phyloP scores from a whole-genome alignment of 2,329 filamentous ascomycete species.

The Calonectria montana region DNA sequence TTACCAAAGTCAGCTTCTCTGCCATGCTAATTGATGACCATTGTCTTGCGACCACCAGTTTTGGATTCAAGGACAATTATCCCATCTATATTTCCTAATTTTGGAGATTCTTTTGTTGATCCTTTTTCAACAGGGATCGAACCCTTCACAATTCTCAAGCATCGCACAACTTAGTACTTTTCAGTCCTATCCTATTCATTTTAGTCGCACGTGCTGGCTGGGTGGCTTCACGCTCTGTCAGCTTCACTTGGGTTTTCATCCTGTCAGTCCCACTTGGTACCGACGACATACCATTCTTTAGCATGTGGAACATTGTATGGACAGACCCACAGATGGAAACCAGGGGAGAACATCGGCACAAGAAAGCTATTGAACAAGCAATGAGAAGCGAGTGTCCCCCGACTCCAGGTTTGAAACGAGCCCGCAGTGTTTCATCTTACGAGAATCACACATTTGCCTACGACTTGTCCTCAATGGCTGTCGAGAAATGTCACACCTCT shows the following conservation, averaged over 20 bases:
- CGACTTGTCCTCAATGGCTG: neutral
- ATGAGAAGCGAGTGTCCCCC: neutral
- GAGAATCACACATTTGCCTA: neutral
- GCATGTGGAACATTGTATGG: constrained; percentile 38
- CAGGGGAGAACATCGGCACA: constrained; percentile 31
- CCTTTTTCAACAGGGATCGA: neutral
- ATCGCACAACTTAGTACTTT: neutral
- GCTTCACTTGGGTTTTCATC: too few species aligned
- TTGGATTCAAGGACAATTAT: neutral
- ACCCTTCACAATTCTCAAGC: neutral
- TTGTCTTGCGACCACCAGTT: neutral
- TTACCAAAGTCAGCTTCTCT: neutral
- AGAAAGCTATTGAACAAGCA: constrained; percentile 15
- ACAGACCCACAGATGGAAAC: constrained; percentile 28
- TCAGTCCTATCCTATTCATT: neutral
- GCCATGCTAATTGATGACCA: neutral
- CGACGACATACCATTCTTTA: constrained; percentile 2
- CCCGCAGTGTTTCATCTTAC: neutral
- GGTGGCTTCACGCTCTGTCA: too few species aligned
- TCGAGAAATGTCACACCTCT: neutral
- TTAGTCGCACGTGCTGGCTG: too few species aligned
- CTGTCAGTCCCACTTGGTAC: neutral
- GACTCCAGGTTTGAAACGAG: neutral
- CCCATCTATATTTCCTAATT: neutral
- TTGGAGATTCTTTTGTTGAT: neutral